Percentiles rank a stretch among this genome's conserved stretches.
Conservation (phyloP, 164 flowering plant genomes). For the Aristolochia californica region DNA sequence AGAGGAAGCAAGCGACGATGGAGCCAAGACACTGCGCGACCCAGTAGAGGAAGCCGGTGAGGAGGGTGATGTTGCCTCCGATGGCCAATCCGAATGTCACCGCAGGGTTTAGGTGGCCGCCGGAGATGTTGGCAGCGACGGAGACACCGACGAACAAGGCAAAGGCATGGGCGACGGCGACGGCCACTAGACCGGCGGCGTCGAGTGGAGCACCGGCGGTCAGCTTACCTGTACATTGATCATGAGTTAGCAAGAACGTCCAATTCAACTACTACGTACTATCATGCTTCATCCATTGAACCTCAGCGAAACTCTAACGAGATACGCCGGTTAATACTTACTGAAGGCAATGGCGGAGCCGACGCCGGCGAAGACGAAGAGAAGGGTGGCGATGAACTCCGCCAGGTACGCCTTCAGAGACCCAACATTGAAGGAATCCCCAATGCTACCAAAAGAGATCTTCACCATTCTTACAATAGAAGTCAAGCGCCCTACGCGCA, state of each 20-base stretch:
- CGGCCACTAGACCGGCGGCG: conserved; percentile 63
- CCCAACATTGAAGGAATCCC: conserved; percentile 47
- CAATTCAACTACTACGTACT: too few relatives aligned
- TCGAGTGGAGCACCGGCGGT: conserved; percentile 46
- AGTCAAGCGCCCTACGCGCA: not conserved
- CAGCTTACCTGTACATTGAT: conserved; percentile 40
- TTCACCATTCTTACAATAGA: conserved; percentile 39
- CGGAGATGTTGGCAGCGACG: conserved; percentile 68
- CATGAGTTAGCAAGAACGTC: not conserved
- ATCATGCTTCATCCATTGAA: not conserved
- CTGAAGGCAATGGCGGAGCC: conserved; percentile 68
- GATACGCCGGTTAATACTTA: too few relatives aligned
- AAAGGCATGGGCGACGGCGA: conserved; percentile 68
- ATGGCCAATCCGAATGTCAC: conserved; percentile 68
- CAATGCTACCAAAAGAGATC: conserved; percentile 38
- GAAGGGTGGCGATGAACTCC: conserved; percentile 64
- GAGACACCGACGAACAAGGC: conserved; percentile 72
- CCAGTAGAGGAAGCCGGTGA: conserved; percentile 64
- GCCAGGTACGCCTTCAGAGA: conserved; percentile 48
- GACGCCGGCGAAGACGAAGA: conserved; percentile 71
- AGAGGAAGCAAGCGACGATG: conserved; percentile 59
- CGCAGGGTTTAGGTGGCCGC: conserved; percentile 78
- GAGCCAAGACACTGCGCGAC: conserved; percentile 64
- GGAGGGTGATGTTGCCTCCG: conserved; percentile 68
- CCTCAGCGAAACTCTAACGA: not conserved